These are phyloP conservation scores for Erythrobasidium hasegawianum DNA, from an alignment of 1,284 basidiomycete genomes.

Conservation along the genomic window DNA sequence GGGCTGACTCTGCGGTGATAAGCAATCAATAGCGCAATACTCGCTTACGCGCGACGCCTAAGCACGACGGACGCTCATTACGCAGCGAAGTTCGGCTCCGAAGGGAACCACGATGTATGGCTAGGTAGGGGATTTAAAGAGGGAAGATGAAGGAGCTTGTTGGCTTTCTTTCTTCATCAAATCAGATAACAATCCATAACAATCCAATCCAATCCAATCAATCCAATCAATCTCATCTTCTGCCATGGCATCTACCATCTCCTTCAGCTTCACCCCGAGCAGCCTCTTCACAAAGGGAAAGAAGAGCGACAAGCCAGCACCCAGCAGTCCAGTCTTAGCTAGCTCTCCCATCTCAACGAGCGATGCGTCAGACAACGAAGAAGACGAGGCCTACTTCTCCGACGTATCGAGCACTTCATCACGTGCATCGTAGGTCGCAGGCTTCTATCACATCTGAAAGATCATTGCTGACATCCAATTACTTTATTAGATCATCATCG, in stretches of 20 bases:
- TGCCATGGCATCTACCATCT: constrained; percentile 16
- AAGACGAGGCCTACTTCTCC: constrained; percentile 28
- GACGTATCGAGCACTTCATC: constrained; percentile 15
- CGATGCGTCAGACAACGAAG: constrained; percentile 12
- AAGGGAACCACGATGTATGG: background rate
- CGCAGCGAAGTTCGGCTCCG: background rate
- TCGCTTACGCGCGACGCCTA: too few relatives aligned
- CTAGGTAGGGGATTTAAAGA: background rate
- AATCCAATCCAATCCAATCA: background rate
- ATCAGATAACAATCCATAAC: background rate
- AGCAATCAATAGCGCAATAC: too few relatives aligned
- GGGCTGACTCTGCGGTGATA: too few relatives aligned
- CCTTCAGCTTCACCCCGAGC: constrained; percentile 6
- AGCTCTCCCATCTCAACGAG: constrained; percentile 3
- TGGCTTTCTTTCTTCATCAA: constrained; percentile 1
- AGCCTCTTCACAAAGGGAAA: constrained; percentile 3
- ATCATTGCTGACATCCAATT: background rate
- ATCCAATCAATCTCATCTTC: background rate
- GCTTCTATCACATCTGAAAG: background rate
- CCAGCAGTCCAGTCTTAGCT: background rate
- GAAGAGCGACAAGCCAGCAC: background rate
- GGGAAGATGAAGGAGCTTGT: constrained; percentile 2
- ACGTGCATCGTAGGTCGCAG: constrained; percentile 20
- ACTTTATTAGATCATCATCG: constrained; percentile 21
- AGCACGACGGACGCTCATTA: too few relatives aligned